Conservation (phyloP, 2,329 filamentous ascomycete genomes). For the Colletotrichum trifolii region DNA sequence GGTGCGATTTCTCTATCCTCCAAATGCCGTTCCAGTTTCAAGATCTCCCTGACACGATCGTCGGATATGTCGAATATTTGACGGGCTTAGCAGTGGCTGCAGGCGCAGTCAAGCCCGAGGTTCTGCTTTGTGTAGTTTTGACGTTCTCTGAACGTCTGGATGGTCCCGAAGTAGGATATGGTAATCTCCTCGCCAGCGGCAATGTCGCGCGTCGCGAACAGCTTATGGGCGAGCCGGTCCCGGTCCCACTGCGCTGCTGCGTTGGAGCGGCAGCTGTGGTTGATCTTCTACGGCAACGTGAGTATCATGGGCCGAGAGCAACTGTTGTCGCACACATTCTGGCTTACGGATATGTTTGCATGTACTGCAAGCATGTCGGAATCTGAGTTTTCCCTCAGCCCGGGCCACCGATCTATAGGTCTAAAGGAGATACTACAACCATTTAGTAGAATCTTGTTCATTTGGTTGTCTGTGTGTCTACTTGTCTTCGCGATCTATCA, state of each 20-base stretch:
- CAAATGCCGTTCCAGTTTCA: neutral
- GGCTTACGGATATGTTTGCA: constrained; percentile 6
- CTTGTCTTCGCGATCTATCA: too few relatives aligned
- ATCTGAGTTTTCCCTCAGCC: neutral
- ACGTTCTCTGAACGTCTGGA: neutral
- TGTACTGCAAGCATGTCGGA: neutral
- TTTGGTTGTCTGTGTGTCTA: too few relatives aligned
- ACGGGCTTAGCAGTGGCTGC: neutral
- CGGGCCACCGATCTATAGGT: neutral
- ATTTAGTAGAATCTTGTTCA: neutral
- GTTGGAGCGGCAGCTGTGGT: neutral
- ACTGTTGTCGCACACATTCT: neutral
- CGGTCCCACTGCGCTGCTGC: constrained; percentile 1
- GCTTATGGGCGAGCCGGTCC: neutral
- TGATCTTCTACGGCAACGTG: constrained; percentile 1
- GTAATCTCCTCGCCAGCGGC: constrained; percentile 8
- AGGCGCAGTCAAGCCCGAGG: constrained; percentile 1
- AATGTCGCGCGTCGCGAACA: constrained; percentile 1
- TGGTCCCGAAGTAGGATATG: neutral
- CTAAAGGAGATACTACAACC: neutral
- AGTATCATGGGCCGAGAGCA: neutral
- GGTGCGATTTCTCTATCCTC: constrained; percentile 4
- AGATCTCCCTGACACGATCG: constrained; percentile 1
- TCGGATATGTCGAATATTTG: neutral
- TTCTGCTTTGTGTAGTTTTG: neutral